Evolutionary conservation across 2,329 filamentous ascomycete species (phyloP), one percentile per base, ranked within the genome.

Genomic region (Neurospora crassa): DNA sequence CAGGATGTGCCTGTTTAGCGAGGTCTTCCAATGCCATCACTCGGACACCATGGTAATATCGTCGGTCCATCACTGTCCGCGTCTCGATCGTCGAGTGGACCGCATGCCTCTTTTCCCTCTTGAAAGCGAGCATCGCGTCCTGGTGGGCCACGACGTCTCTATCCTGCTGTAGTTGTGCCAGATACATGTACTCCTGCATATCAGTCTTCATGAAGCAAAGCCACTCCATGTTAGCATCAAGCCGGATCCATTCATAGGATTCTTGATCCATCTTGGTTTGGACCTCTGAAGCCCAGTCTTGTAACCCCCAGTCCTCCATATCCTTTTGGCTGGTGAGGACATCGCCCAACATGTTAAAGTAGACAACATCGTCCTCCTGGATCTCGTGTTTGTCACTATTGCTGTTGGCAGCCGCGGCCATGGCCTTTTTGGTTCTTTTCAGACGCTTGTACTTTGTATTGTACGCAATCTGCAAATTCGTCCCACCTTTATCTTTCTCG

Each of bases 211-310:
- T 92, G 75, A 91, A 91, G 81, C 92, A 96, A 71, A 97, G 90
- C 96, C 96, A 99, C 80, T 99, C 96, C 76, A 98, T 98, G 81
- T 99, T 96, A 18, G 95, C 94, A 80, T 99, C 96, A 82, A 98
- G 92, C 24, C 96, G 91, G 76, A 99, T 97, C 96, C 96, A 99
- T 79, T 99, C 96, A 78, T 97, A 99, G 0, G 93, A 97, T 79
- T 99, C 96, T 74, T 94, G 90, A 71, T 96, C 93, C 94, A 99
- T 98, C 77, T 90, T 90, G 43, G 91, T 87, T 80, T 98, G 94
- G 18, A 95, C 93, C 70, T 96, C 93, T 72, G 91, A 88, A 68
- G 92, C 91, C 94, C 95, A 99, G 74, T 98, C 95, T 6, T 89
- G 88, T 6, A 99, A 85, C 69, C 88, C 89, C 95, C 96, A 99